Evolutionary conservation across 2,329 filamentous ascomycete genomes (phyloP), one percentile per base, ranked within the genome.

Genomic region (Aspergillus ruber): DNA sequence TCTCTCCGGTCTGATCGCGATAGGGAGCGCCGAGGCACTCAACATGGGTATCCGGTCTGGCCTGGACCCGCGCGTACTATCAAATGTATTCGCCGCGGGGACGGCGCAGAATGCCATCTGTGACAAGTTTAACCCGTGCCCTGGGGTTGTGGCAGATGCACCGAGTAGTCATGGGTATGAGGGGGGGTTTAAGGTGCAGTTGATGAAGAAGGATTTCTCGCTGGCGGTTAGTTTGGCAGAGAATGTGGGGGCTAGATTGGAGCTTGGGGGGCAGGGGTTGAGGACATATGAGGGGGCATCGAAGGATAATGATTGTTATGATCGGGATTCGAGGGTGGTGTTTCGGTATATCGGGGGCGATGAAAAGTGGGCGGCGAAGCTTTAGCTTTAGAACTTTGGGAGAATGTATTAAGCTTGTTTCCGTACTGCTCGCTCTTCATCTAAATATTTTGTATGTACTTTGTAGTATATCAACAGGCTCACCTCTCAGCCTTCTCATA

Each of bases 121-220:
- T 44, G 76, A 79, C 50, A 66, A 69, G 35, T 79, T 74, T 58
- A 73, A 70, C 57, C 77, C 77, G 2, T 75, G 78, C 0, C 76
- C 77, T 2, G 71, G 76, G 2, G 66, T 80, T 2, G 71, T 67
- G 45, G 65, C 71, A 0, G 69, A 76, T 29, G 73, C 76, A 1
- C 75, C 76, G 3, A 70, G 71, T 0, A 70, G 67, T 3, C 72
- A 73, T 18, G 75, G 72, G 0, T 79, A 78, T 57, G 62, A 72
- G 46, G 74, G 75, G 2, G 80, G 80, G 0, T 83, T 83, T 60
- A 75, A 78, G 40, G 75, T 82, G 5, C 72, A 81, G 58, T 56
- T 83, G 54, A 83, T 83, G 78, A 70, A 69, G 50, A 82, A 82
- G 57, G 79, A 83, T 55, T 76, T 83, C 48, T 66, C 68, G 1